Evolutionary conservation across 179 eudicot species (phyloP).

Genomic region (Beta lomatogona): DNA sequence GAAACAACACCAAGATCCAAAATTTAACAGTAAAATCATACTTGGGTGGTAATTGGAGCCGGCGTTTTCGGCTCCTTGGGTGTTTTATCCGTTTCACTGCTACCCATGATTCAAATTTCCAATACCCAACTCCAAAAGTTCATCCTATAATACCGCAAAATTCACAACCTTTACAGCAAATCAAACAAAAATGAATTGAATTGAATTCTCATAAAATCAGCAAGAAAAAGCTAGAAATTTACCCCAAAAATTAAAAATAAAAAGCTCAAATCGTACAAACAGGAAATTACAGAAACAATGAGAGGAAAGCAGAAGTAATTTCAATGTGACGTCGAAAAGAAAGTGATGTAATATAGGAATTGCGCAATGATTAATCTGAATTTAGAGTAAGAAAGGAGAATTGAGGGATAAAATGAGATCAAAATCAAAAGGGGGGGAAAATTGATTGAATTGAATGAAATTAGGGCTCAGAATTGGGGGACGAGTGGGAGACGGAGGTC

Average conservation of each 20-base stretch:
- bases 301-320: background rate
- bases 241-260: slow-evolving; percentile 6
- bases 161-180: slow-evolving; percentile 13
- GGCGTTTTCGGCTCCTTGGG: slow-evolving; percentile 73
- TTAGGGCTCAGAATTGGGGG: slow-evolving; percentile 26
- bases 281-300: background rate
- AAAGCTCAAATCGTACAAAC: background rate
- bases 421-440: slow-evolving; percentile 3
- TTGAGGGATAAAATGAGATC: background rate
- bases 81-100: slow-evolving; percentile 75
- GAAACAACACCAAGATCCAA: slow-evolving; percentile 6
- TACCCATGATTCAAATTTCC: slow-evolving; percentile 61
- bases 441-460: slow-evolving; percentile 24
- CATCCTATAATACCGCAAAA: slow-evolving; percentile 32
- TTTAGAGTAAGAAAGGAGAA: background rate
- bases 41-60: slow-evolving; percentile 38
- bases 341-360: background rate
- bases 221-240: background rate
- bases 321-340: background rate
- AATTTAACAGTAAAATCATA: slow-evolving; percentile 18
- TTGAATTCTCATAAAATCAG: background rate
- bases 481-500: background rate
- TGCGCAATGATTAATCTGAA: background rate
- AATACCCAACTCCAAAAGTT: slow-evolving; percentile 27
- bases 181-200: background rate